These are phyloP conservation scores for Fusarium acutatum DNA, from an alignment of 2,329 filamentous ascomycete species.

Conservation along the genomic window DNA sequence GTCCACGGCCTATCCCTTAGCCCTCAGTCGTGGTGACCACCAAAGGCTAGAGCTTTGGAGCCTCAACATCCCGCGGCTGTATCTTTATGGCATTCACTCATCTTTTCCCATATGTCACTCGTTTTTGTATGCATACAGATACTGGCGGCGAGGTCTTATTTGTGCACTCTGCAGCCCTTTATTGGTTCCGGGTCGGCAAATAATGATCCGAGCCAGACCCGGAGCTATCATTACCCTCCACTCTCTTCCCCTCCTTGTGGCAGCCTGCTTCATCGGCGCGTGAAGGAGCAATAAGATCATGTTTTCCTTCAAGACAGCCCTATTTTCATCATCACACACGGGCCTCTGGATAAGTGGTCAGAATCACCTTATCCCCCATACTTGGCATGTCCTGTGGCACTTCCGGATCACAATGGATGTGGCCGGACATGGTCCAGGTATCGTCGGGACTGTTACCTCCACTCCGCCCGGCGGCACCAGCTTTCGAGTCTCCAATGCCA, in stretches of 20 bases:
- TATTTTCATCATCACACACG: background rate
- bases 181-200: conserved; percentile 27
- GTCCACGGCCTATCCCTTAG: background rate
- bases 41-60: background rate
- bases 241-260: conserved; percentile 8
- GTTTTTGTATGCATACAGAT: background rate
- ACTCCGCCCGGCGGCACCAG: conserved; percentile 18
- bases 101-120: background rate
- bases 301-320: background rate
- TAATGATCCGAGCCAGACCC: conserved; percentile 23
- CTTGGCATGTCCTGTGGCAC: conserved; percentile 2
- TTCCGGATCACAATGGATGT: conserved; percentile 4
- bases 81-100: background rate
- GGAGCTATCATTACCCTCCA: conserved; percentile 31
- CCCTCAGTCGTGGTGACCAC: background rate
- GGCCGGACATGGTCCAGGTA: conserved; percentile 31
- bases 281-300: background rate
- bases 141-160: background rate
- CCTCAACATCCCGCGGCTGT: conserved; percentile 1
- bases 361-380: conserved; percentile 3
- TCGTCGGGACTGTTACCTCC: conserved; percentile 20
- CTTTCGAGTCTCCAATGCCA: background rate
- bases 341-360: background rate
- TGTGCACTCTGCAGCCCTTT: background rate
- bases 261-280: background rate